These are phyloP conservation scores for Patellifolia procumbens DNA, from an alignment of 179 eudicot species.

Conservation along the genomic window DNA sequence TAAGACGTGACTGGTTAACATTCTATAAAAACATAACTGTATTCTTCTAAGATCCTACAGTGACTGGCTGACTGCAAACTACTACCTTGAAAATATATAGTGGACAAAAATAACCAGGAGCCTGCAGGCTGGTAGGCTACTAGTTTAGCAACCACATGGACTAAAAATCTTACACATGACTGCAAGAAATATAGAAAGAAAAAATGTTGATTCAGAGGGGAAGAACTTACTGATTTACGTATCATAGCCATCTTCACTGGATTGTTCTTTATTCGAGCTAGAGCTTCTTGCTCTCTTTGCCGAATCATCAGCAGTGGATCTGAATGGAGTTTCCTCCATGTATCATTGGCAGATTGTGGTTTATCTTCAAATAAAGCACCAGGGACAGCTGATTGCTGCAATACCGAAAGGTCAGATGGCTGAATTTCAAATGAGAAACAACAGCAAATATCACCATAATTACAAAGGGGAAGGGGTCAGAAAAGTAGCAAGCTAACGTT, in stretches of 20 bases:
- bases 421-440: background rate
- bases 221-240: conserved; percentile 76
- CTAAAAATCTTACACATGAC: conserved; percentile 15
- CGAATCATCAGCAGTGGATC: conserved; percentile 93
- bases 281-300: conserved; percentile 93
- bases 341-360: conserved; percentile 94
- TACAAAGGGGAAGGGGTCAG: background rate
- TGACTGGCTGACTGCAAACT: background rate
- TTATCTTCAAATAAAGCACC: conserved; percentile 98
- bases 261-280: conserved; percentile 87
- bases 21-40: background rate
- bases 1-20: background rate
- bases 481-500: background rate
- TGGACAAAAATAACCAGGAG: background rate
- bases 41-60: background rate
- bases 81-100: background rate
- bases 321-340: conserved; percentile 97
- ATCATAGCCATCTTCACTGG: conserved; percentile 97
- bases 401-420: conserved; percentile 10
- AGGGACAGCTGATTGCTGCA: conserved; percentile 53
- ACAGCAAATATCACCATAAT: background rate
- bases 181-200: background rate
- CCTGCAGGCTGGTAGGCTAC: conserved; percentile 6
- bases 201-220: background rate
- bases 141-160: background rate